A percentile compares a stretch with the other conserved stretches of the same genome.
Evolutionary conservation across 2,329 filamentous ascomycete genomes (phyloP).

Genomic region (Neonectria faginata): DNA sequence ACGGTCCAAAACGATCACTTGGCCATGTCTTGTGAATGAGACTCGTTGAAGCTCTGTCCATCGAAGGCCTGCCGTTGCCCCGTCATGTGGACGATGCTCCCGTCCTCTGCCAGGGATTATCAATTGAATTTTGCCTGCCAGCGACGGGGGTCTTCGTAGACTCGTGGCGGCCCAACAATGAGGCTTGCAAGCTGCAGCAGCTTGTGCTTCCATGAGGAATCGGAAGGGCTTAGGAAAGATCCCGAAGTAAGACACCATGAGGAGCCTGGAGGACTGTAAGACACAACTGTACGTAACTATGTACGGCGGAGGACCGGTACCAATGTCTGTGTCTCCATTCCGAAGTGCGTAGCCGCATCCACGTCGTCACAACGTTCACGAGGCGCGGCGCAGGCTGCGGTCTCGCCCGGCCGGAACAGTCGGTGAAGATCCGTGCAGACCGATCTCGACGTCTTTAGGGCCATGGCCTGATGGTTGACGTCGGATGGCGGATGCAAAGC

Average conservation of each 20-base stretch:
- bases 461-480: constrained; percentile 34
- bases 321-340: constrained; percentile 32
- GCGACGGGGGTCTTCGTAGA: constrained; percentile 16
- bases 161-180: constrained; percentile 27
- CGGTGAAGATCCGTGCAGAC: constrained; percentile 42
- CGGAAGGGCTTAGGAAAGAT: constrained; percentile 1
- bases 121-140: constrained; percentile 25
- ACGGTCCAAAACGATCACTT: constrained; percentile 30
- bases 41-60: not conserved
- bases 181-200: constrained; percentile 12
- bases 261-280: constrained; percentile 22
- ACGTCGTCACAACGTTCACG: constrained; percentile 31
- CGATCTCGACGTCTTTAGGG: constrained; percentile 26
- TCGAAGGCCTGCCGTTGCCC: constrained; percentile 20
- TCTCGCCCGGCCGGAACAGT: constrained; percentile 39
- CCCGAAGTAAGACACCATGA: constrained; percentile 33
- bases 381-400: constrained; percentile 28
- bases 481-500: constrained; percentile 40
- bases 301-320: constrained; percentile 21
- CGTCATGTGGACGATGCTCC: constrained; percentile 34
- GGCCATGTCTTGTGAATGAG: constrained; percentile 31
- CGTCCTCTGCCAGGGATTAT: constrained; percentile 7
- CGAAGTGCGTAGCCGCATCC: constrained; percentile 28
- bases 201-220: constrained; percentile 36
- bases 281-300: constrained; percentile 28